Conservation (phyloP, 331 rosid genomes). For the Prunus yedoensis region DNA sequence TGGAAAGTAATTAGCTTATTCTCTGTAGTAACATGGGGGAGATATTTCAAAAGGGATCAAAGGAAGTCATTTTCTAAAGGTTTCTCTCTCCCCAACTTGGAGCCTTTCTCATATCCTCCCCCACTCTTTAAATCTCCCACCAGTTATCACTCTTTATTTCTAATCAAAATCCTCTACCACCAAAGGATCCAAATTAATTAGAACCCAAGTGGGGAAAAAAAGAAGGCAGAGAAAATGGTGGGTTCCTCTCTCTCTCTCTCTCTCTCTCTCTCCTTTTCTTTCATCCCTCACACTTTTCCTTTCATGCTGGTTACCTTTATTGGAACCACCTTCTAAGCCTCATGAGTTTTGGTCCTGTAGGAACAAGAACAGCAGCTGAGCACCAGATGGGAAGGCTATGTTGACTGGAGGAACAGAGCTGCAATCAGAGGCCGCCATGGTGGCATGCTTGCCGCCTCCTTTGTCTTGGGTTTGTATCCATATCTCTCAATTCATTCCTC, state of each 20-base stretch:
- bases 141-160: slow-evolving; percentile 28
- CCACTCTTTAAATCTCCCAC: slow-evolving; percentile 49
- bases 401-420: slow-evolving; percentile 76
- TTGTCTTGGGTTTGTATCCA: slow-evolving; percentile 62
- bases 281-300: slow-evolving; percentile 7
- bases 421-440: slow-evolving; percentile 77
- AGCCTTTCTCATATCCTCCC: slow-evolving; percentile 12
- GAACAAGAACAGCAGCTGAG: slow-evolving; percentile 38
- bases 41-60: neutral
- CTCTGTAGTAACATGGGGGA: neutral
- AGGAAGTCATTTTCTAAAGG: slow-evolving; percentile 28
- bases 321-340: neutral
- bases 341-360: slow-evolving; percentile 17
- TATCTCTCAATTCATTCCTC: neutral
- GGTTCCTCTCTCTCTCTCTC: slow-evolving; percentile 18
- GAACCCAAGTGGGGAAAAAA: slow-evolving; percentile 12
- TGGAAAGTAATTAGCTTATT: neutral
- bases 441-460: slow-evolving; percentile 86
- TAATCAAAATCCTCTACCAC: slow-evolving; percentile 31
- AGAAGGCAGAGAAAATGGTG: slow-evolving; percentile 40
- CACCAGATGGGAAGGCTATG: slow-evolving; percentile 80
- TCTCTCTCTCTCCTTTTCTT: neutral
- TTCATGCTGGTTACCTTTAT: neutral
- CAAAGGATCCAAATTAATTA: slow-evolving; percentile 17
- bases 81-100: slow-evolving; percentile 30